Evolutionary conservation across 495 filamentous ascomycete genomes (phyloP).

Genomic region (Neurospora tetrasperma): DNA sequence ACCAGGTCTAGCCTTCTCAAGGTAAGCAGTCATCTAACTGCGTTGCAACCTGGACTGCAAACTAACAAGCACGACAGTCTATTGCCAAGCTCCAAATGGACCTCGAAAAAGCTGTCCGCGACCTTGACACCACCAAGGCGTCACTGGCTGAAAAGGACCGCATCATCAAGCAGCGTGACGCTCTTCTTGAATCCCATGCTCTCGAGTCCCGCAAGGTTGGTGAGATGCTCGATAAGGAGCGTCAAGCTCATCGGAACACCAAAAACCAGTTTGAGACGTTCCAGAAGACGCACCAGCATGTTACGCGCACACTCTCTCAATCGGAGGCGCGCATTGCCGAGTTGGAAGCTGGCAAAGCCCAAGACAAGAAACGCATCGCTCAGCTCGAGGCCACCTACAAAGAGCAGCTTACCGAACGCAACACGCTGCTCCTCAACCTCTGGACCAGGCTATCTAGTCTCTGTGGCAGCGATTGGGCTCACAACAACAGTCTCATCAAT

Average conservation of each 20-base stretch:
- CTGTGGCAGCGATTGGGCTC: constrained; percentile 86
- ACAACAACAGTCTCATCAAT: constrained; percentile 80
- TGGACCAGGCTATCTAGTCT: constrained; percentile 82
- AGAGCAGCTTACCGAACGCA: constrained; percentile 82
- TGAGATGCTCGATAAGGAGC: constrained; percentile 87
- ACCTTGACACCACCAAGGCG: constrained; percentile 66
- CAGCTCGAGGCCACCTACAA: constrained; percentile 67
- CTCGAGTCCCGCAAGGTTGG: constrained; percentile 76
- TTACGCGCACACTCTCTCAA: constrained; percentile 68
- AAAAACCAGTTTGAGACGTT: constrained; percentile 79
- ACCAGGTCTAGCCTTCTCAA: constrained; percentile 79
- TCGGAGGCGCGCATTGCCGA: constrained; percentile 77
- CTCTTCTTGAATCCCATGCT: constrained; percentile 77
- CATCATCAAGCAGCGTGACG: constrained; percentile 81
- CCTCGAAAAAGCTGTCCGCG: constrained; percentile 68
- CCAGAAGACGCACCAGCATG: constrained; percentile 75
- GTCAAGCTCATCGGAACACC: constrained; percentile 69
- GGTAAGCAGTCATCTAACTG: constrained; percentile 26
- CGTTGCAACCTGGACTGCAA: not conserved
- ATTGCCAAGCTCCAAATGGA: constrained; percentile 82
- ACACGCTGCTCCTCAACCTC: constrained; percentile 69
- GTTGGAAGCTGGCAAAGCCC: constrained; percentile 60
- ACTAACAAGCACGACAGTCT: constrained; percentile 37
- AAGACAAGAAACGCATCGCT: constrained; percentile 64
- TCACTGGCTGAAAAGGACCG: constrained; percentile 79